phyloP scores from a whole-genome alignment of 2,329 filamentous ascomycete genomes.

The Malbranchea zuffiana region DNA sequence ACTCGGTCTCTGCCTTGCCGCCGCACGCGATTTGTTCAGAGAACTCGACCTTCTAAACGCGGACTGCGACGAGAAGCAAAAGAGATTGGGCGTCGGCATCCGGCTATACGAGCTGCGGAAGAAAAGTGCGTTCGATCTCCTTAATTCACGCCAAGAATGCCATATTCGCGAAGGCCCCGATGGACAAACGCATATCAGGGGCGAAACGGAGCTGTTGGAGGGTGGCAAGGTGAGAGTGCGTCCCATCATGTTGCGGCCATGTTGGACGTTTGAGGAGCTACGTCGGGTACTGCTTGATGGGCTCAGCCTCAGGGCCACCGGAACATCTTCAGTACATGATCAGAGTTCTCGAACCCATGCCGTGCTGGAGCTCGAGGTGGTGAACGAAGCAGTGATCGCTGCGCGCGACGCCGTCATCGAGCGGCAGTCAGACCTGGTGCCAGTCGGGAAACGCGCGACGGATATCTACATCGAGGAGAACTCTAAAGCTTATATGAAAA shows the following conservation, averaged over 20 bases:
- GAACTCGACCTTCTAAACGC: slow-evolving; percentile 21
- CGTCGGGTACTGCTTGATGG: slow-evolving; percentile 21
- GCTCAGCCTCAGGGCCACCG: slow-evolving; percentile 24
- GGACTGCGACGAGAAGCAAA: slow-evolving; percentile 2
- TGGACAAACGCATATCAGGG: slow-evolving; percentile 33
- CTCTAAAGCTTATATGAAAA: slow-evolving; percentile 21
- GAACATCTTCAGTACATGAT: slow-evolving; percentile 34
- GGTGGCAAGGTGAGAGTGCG: slow-evolving; percentile 34
- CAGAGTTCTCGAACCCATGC: slow-evolving; percentile 39
- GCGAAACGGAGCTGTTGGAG: slow-evolving; percentile 32
- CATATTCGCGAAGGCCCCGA: slow-evolving; percentile 34
- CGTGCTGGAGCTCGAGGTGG: slow-evolving; percentile 34
- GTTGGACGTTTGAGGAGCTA: slow-evolving; percentile 30
- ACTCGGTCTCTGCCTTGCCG: slow-evolving; percentile 30
- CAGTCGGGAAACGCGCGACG: slow-evolving; percentile 35
- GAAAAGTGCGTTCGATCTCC: slow-evolving; percentile 34
- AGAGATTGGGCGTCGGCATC: slow-evolving; percentile 28
- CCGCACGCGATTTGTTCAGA: slow-evolving; percentile 24
- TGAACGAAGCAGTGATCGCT: slow-evolving; percentile 28
- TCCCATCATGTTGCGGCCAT: slow-evolving; percentile 27
- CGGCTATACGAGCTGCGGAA: slow-evolving; percentile 35
- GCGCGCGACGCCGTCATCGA: slow-evolving; percentile 32
- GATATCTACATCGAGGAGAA: slow-evolving; percentile 34
- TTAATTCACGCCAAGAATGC: slow-evolving; percentile 31
- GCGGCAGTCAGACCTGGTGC: slow-evolving; percentile 36